These are phyloP conservation scores for Chaetomium fimeti DNA, from an alignment of 495 filamentous ascomycete species.

Conservation along the genomic window DNA sequence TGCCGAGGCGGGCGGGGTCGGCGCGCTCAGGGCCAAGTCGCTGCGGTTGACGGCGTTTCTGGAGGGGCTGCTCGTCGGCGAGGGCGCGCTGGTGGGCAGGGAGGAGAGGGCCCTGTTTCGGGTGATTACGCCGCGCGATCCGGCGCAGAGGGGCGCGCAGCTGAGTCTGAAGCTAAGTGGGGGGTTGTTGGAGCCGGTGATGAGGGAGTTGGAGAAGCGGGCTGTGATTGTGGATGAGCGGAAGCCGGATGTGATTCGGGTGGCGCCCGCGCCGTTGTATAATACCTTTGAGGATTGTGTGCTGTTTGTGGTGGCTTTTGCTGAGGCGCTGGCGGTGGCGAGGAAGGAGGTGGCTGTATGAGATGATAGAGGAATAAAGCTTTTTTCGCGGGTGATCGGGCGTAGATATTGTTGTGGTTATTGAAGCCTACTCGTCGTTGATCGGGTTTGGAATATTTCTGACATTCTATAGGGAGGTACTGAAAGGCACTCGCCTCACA, in stretches of 20 bases:
- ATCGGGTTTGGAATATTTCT: too few species aligned
- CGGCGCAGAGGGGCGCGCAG: slow-evolving; percentile 76
- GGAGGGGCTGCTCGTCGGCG: slow-evolving; percentile 57
- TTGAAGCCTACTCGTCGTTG: too few species aligned
- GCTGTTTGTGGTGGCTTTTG: slow-evolving; percentile 66
- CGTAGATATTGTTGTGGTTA: background rate
- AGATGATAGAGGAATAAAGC: background rate
- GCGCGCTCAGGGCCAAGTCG: slow-evolving; percentile 69
- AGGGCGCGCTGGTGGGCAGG: slow-evolving; percentile 31
- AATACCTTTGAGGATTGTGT: slow-evolving; percentile 81
- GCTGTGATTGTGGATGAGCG: slow-evolving; percentile 86
- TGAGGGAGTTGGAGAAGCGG: slow-evolving; percentile 63
- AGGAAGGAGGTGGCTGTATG: slow-evolving; percentile 10
- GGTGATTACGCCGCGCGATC: slow-evolving; percentile 78
- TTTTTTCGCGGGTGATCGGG: too few species aligned
- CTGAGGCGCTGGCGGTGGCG: slow-evolving; percentile 47
- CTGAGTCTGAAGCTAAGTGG: slow-evolving; percentile 69
- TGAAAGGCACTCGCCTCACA: too few species aligned
- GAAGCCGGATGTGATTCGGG: slow-evolving; percentile 83
- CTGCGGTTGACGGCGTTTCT: slow-evolving; percentile 75
- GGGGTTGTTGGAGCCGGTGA: slow-evolving; percentile 66
- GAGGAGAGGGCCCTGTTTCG: slow-evolving; percentile 56
- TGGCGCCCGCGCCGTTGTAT: slow-evolving; percentile 90
- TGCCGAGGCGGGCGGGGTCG: slow-evolving; percentile 64
- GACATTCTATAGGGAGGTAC: too few species aligned